Evolutionary conservation across 805 yeast genomes (phyloP).

Genomic region (Saturnispora gosingensis): DNA sequence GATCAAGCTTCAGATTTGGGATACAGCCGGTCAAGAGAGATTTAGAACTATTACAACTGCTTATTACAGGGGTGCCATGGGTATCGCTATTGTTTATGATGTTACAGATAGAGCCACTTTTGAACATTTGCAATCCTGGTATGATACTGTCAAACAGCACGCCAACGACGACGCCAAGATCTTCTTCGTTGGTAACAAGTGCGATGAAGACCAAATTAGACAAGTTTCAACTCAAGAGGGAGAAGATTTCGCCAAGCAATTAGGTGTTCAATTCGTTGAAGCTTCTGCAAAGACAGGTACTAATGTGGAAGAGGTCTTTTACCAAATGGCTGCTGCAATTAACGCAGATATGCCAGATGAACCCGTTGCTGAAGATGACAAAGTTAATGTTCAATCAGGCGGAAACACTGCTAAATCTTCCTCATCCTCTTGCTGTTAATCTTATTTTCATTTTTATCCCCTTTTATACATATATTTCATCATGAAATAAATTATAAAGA

Average conservation of each 20-base stretch:
- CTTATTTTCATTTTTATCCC: background rate
- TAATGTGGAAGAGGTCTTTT: constrained; percentile 87
- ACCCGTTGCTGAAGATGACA: constrained; percentile 20
- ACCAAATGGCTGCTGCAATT: constrained; percentile 77
- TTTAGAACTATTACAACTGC: constrained; percentile 93
- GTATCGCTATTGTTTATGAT: constrained; percentile 75
- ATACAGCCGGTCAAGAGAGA: constrained; percentile 96
- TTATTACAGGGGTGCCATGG: constrained; percentile 84
- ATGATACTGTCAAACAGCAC: constrained; percentile 88
- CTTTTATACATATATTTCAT: background rate
- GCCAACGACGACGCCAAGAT: constrained; percentile 95
- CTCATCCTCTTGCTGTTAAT: constrained; percentile 23
- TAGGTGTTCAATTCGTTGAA: constrained; percentile 87
- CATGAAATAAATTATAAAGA: background rate
- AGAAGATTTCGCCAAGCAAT: constrained; percentile 73
- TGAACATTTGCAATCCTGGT: constrained; percentile 91
- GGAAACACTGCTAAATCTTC: constrained; percentile 10
- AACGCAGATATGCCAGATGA: constrained; percentile 58
- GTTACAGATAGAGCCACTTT: constrained; percentile 87
- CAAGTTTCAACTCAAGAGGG: constrained; percentile 89
- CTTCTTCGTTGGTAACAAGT: constrained; percentile 91
- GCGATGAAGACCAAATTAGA: constrained; percentile 82
- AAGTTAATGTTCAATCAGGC: constrained; percentile 22
- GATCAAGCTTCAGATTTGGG: constrained; percentile 94
- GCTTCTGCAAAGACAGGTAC: constrained; percentile 92